Evolutionary conservation across 495 filamentous ascomycete genomes (phyloP), one percentile per base, ranked within the genome.

Genomic region (Neurospora africana): DNA sequence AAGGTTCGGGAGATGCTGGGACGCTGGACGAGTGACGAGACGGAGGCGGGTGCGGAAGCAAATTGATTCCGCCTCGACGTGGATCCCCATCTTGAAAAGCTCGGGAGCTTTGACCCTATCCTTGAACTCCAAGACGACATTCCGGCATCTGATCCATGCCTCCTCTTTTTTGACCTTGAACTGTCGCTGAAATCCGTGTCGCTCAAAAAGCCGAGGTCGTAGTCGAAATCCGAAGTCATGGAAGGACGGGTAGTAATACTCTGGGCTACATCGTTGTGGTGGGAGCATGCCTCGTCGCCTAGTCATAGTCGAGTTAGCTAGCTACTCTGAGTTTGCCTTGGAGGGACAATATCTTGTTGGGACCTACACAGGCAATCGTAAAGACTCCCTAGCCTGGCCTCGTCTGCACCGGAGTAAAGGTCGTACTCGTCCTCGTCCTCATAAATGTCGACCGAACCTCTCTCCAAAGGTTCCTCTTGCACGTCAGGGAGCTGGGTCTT

Each of bases 101-200:
- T 93, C 3, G 92, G 90, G 71, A 95, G 90, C 70, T 88, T 87
- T 4, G 89, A 89, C 65, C 90, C 87, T 72, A 95, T 81, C 47
- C 91, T 87, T 39, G 89, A 87, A 35, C 92, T 85, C 70, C 92
- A 85, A 65, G 85, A 87, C 71, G 86, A 83, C n/a, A 89, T 80
- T 2, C 91, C 84, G 0, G 87, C 86, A 67, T 90, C 90, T 40
- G 88, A 88, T 8, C 89, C 91, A 69, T 90, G 83, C 69, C 89
- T 87, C 74, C 79, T 81, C 75, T 82, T 84, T 61, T 89, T 90
- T 74, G 89, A 86, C 69, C 82, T 77, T 73, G 82, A 81, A 72
- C 81, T 84, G 9, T 76, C 81, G 19, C 82, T 78, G 68, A 86
- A 86, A 71, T 91, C 90, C 75, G 87, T 86, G 73, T 90, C 87